Conservation (phyloP, 352 stramenopile genomes). For the Peronospora belbahrii region DNA sequence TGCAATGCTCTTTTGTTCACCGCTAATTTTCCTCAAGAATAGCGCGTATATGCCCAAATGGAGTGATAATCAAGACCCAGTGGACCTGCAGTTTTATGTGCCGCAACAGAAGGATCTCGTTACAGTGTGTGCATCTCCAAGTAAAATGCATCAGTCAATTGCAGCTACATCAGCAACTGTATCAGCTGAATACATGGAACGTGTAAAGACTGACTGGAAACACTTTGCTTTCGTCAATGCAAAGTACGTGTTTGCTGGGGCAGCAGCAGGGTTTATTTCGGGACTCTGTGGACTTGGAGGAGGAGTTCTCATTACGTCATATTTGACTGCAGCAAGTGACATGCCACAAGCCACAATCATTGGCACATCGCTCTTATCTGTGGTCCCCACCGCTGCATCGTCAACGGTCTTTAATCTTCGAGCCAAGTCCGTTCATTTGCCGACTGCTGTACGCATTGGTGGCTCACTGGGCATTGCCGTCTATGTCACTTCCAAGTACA, state of each 20-base stretch:
- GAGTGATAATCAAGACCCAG: conserved; percentile 35
- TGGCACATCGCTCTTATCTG: conserved; percentile 73
- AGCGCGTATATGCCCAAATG: conserved; percentile 69
- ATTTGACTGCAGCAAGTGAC: conserved; percentile 78
- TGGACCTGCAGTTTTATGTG: conserved; percentile 79
- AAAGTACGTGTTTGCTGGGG: conserved; percentile 74
- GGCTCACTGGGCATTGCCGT: conserved; percentile 52
- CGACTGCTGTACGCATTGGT: conserved; percentile 57
- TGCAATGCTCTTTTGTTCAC: conserved; percentile 71
- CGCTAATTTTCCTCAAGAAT: conserved; percentile 82
- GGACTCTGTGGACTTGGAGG: conserved; percentile 74
- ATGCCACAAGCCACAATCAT: conserved; percentile 82
- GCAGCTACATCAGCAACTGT: conserved; percentile 14
- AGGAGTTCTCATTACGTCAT: conserved; percentile 82
- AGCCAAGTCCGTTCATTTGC: conserved; percentile 72
- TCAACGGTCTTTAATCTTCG: conserved; percentile 78
- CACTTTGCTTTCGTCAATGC: conserved; percentile 49
- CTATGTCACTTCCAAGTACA: conserved; percentile 77
- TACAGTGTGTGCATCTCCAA: conserved; percentile 4
- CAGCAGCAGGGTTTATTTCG: conserved; percentile 75
- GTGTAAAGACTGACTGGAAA: conserved; percentile 28
- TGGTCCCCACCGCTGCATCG: conserved; percentile 71
- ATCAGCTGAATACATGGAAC: conserved; percentile 39
- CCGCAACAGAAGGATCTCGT: conserved; percentile 27
- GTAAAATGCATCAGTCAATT: conserved; percentile 8